phyloP scores from a whole-genome alignment of 2,329 filamentous ascomycete species.

The Penicillium brasilianum region DNA sequence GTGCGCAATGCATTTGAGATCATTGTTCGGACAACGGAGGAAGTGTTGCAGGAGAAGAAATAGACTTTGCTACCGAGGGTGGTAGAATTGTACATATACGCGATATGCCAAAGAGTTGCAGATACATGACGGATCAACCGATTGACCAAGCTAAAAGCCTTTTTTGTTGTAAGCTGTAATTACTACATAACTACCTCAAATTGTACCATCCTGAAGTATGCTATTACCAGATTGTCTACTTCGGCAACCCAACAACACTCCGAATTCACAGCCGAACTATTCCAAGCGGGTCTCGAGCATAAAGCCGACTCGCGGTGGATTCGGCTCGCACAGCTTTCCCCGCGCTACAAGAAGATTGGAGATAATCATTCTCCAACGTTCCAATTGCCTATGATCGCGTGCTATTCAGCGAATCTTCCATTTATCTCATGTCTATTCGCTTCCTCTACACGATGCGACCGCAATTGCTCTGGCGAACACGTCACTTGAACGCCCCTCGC shows the following conservation, averaged over 20 bases:
- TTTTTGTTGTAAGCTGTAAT: no score
- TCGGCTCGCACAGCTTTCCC: conserved; percentile 10
- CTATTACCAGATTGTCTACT: not conserved
- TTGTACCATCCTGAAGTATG: no score
- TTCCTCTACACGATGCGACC: not conserved
- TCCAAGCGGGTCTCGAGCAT: conserved; percentile 4
- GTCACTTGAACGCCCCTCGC: not conserved
- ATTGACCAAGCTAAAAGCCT: no score
- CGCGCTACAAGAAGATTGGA: conserved; percentile 18
- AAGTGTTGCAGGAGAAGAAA: conserved; percentile 42
- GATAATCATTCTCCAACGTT: not conserved
- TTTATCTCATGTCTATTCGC: not conserved
- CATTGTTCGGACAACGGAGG: conserved; percentile 68
- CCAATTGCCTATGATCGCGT: not conserved
- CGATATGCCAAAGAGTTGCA: no score
- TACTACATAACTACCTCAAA: no score
- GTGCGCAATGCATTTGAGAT: conserved; percentile 75
- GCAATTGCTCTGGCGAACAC: not conserved
- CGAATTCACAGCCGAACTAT: not conserved
- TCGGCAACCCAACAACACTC: not conserved
- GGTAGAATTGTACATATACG: not conserved
- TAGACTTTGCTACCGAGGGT: not conserved
- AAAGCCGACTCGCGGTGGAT: conserved; percentile 21
- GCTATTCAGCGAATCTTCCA: not conserved
- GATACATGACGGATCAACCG: no score